Evolutionary conservation across 108 stramenopile species (phyloP), one percentile per base, ranked within the genome.

Genomic region (Discostella stelligeroides): DNA sequence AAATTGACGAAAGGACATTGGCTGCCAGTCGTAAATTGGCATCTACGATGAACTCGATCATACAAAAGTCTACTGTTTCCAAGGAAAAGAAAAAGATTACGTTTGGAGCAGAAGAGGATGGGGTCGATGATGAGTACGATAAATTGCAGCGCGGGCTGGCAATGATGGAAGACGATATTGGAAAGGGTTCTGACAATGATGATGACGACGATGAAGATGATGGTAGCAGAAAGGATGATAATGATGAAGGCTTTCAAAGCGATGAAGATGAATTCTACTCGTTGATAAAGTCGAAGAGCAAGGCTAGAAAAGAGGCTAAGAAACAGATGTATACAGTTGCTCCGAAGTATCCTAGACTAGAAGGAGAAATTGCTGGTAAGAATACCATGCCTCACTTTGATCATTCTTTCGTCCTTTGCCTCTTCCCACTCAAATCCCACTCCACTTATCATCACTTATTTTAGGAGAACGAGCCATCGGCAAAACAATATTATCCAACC

Each of bases 401-500:
- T 13, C 21, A 23, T 17, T 23, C 40, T 48, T 28, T 29, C 38
- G 29, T 46, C 12, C n/a, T 7, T 43, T 46, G 12, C 27, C 4
- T 60, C 29, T 4, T 68, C 27, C 23, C 41, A 30, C 45, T 48
- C 23, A 13, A 27, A 12, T 48, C 29, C 46, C 57, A 23, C 59
- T 55, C 23, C 51, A 29, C 37, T 25, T 21, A 56, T 63, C 15
- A 20, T 18, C 1, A 18, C 5, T 43, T 17, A 45, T 34, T 20
- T 10, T 20, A 73, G 93, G 92, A 18, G 94, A 95, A 68, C 93
- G 98, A 51, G 91, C 93, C 49, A 93, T 95, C 50, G 68, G 79
- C 40, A 69, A 78, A 28, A 67, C 77, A 15, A 98, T 99, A 25
- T 67, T 99, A 63, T 95, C 96, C 80, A 99, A 99, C 69, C 78